These are phyloP conservation scores for Nemophila menziesii DNA, from an alignment of 257 asterid species.

Conservation along the genomic window DNA sequence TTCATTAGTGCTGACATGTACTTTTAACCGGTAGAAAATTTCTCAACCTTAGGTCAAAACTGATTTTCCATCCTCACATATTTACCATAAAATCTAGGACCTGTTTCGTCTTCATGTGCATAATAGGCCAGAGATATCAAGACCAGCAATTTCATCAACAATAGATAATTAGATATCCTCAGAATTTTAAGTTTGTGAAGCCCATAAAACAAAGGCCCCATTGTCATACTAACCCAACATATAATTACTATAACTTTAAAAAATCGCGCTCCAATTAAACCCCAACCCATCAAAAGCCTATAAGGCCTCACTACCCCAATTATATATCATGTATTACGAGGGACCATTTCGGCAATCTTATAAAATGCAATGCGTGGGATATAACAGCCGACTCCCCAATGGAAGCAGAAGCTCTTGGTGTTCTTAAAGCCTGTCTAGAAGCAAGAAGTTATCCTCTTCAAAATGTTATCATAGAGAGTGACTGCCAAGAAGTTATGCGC, in stretches of 20 bases:
- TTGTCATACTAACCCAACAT: conserved; percentile 48
- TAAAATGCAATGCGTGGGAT: too few species aligned
- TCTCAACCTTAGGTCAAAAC: too few species aligned
- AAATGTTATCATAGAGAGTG: too few species aligned
- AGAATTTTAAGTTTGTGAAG: conserved; percentile 36
- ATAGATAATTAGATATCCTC: conserved; percentile 40
- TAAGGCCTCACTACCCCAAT: conserved; percentile 21
- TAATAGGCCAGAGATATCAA: conserved; percentile 49
- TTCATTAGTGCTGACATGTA: too few species aligned
- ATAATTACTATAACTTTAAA: conserved; percentile 32
- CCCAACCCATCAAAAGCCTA: conserved; percentile 47
- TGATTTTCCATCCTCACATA: conserved; percentile 28
- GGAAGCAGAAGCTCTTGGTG: too few species aligned
- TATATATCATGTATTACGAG: too few species aligned
- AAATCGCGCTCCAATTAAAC: conserved; percentile 45
- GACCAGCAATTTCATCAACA: conserved; percentile 57
- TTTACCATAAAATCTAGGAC: conserved; percentile 35
- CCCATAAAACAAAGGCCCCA: conserved; percentile 49
- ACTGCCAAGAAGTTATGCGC: too few species aligned
- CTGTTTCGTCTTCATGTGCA: conserved; percentile 33
- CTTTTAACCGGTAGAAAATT: too few species aligned
- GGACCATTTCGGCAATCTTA: too few species aligned
- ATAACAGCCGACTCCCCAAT: too few species aligned
- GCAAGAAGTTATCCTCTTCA: too few species aligned
- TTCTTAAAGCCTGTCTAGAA: too few species aligned